Evolutionary conservation across 2,329 filamentous ascomycete genomes (phyloP).

Genomic region (Apiospora phragmitis): DNA sequence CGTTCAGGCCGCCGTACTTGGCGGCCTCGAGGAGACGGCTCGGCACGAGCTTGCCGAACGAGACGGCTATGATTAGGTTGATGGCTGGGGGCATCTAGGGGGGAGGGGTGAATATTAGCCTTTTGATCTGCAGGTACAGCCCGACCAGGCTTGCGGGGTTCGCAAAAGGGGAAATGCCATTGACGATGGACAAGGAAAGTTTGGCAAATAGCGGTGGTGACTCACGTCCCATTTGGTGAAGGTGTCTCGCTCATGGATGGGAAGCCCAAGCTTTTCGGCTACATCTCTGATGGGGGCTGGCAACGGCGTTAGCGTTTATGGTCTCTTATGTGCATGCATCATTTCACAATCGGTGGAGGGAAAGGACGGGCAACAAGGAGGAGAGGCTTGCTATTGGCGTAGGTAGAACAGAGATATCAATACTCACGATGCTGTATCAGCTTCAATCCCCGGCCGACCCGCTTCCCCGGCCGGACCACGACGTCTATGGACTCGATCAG

Average conservation of each 20-base stretch:
- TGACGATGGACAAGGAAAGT: background rate
- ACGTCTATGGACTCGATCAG: constrained; percentile 81
- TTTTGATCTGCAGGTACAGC: background rate
- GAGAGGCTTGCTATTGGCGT: background rate
- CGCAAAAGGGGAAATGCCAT: background rate
- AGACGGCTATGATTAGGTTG: constrained; percentile 88
- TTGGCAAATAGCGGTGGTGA: constrained; percentile 8
- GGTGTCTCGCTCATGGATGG: constrained; percentile 74
- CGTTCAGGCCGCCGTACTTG: constrained; percentile 85
- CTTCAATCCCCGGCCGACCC: constrained; percentile 73
- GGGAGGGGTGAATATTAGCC: background rate
- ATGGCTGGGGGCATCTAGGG: constrained; percentile 57
- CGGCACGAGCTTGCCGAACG: constrained; percentile 90
- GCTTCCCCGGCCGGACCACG: constrained; percentile 77
- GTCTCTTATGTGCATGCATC: background rate
- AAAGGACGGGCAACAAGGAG: background rate
- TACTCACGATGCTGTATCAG: constrained; percentile 61
- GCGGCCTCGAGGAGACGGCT: constrained; percentile 67
- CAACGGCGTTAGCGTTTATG: background rate
- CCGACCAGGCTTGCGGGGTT: background rate
- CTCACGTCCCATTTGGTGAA: constrained; percentile 79
- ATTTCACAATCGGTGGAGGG: background rate
- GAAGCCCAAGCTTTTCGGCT: constrained; percentile 64
- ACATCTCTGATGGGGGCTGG: constrained; percentile 72
- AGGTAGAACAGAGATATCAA: background rate